Percentiles rank a stretch among this genome's conserved stretches.
These are phyloP conservation scores for Cytospora paraplurivora DNA, from an alignment of 2,329 filamentous ascomycete genomes.

Conservation along the genomic window DNA sequence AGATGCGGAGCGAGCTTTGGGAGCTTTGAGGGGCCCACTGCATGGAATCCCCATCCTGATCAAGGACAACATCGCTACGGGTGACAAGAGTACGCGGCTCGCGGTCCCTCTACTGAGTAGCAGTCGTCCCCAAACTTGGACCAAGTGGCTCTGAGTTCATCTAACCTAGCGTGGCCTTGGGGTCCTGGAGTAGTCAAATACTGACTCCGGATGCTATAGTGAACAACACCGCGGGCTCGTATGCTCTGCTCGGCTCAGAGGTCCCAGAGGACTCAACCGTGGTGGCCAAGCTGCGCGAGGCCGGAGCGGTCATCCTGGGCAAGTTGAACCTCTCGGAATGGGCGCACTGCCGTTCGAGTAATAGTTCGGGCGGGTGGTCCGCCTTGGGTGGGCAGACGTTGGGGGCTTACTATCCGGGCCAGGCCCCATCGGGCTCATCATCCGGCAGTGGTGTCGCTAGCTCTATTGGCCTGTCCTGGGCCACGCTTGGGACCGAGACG, in stretches of 20 bases:
- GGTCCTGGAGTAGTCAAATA: too few species aligned
- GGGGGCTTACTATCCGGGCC: slow-evolving; percentile 60
- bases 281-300: slow-evolving; percentile 52
- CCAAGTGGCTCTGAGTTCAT: too few species aligned
- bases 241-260: slow-evolving; percentile 60
- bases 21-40: slow-evolving; percentile 46
- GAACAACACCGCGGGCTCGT: slow-evolving; percentile 66
- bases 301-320: slow-evolving; percentile 47
- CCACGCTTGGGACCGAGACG: slow-evolving; percentile 64
- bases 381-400: slow-evolving; percentile 62
- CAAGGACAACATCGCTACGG: slow-evolving; percentile 68
- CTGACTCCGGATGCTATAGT: slow-evolving; percentile 34
- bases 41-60: slow-evolving; percentile 67
- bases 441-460: slow-evolving; percentile 62
- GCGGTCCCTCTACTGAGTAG: too few species aligned
- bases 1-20: slow-evolving; percentile 36
- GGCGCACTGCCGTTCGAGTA: slow-evolving; percentile 62
- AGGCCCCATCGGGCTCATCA: slow-evolving; percentile 64
- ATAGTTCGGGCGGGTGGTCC: slow-evolving; percentile 65
- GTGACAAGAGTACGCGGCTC: slow-evolving; percentile 46
- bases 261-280: slow-evolving; percentile 60
- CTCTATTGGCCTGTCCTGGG: slow-evolving; percentile 61
- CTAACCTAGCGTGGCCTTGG: too few species aligned
- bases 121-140: too few species aligned
- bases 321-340: slow-evolving; percentile 68